A percentile compares a stretch with the other conserved stretches of the same genome.
Conservation (phyloP, 2,329 filamentous ascomycete genomes). For the Phialophora tarda region DNA sequence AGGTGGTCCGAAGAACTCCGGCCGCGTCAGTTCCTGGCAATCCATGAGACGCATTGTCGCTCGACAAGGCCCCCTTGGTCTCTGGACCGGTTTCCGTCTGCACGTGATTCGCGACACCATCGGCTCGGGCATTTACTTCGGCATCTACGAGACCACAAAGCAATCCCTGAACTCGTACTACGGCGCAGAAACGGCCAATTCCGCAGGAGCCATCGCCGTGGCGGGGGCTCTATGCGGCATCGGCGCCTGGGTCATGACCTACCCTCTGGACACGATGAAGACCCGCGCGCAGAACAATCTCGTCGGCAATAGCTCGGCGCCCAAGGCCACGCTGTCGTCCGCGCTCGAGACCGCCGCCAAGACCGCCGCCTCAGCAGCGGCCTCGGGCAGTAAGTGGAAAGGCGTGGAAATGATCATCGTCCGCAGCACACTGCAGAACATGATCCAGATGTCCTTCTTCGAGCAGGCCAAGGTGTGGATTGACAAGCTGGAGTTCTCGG, state of each 20-base stretch:
- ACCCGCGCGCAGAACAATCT: slow-evolving; percentile 56
- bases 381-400: slow-evolving; percentile 54
- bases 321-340: slow-evolving; percentile 10
- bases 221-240: slow-evolving; percentile 55
- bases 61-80: slow-evolving; percentile 51
- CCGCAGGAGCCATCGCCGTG: slow-evolving; percentile 52
- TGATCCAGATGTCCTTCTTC: slow-evolving; percentile 55
- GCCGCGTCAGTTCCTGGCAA: slow-evolving; percentile 50
- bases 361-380: slow-evolving; percentile 42
- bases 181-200: slow-evolving; percentile 49
- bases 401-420: slow-evolving; percentile 55
- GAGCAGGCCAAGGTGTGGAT: slow-evolving; percentile 54
- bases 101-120: slow-evolving; percentile 54
- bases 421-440: slow-evolving; percentile 55
- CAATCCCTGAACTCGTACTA: slow-evolving; percentile 53
- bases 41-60: slow-evolving; percentile 52
- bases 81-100: slow-evolving; percentile 55
- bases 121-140: slow-evolving; percentile 54
- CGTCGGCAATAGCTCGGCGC: slow-evolving; percentile 41
- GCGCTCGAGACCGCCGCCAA: slow-evolving; percentile 20
- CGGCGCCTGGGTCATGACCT: slow-evolving; percentile 56
- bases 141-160: slow-evolving; percentile 56
- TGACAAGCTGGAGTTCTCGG: slow-evolving; percentile 46
- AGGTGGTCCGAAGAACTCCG: slow-evolving; percentile 40
- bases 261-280: slow-evolving; percentile 56